These are phyloP conservation scores for Furcasterigmium furcatum DNA, from an alignment of 2,329 filamentous ascomycete species.

Conservation along the genomic window DNA sequence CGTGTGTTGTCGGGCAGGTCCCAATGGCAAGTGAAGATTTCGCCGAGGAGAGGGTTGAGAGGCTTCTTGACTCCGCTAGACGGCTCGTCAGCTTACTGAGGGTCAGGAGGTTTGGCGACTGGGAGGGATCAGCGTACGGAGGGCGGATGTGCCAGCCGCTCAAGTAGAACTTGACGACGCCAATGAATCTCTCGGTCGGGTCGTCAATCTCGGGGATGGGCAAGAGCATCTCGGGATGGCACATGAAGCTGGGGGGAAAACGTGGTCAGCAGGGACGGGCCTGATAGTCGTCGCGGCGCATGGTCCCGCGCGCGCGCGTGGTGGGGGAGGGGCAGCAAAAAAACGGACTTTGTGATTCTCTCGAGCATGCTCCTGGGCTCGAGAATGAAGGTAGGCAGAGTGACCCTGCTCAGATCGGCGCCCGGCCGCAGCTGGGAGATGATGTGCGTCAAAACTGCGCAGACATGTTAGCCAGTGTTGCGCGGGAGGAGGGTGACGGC, in stretches of 20 bases:
- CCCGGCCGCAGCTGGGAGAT: conserved; percentile 95
- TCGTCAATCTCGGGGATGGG: conserved; percentile 86
- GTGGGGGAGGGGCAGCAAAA: neutral
- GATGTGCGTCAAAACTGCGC: conserved; percentile 85
- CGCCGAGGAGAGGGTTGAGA: conserved; percentile 91
- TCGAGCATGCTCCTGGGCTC: conserved; percentile 98
- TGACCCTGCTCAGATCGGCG: conserved; percentile 90
- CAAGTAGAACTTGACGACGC: conserved; percentile 96
- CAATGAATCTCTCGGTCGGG: conserved; percentile 83
- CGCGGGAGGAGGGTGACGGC: no score
- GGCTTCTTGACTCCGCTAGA: conserved; percentile 98
- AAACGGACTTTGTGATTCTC: conserved; percentile 87
- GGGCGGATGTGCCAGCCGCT: conserved; percentile 99
- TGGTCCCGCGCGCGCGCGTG: neutral
- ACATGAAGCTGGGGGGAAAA: conserved; percentile 78
- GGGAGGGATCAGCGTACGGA: conserved; percentile 58
- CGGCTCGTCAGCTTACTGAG: conserved; percentile 7
- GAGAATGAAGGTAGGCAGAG: conserved; percentile 94
- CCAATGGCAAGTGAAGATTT: conserved; percentile 95
- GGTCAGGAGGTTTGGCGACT: no score
- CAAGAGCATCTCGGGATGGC: conserved; percentile 92
- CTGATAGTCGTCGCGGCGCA: no score
- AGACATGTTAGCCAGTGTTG: conserved; percentile 1
- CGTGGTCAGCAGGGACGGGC: neutral
- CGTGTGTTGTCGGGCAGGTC: conserved; percentile 79